Conservation (phyloP, 208 protist species). For the Wallacemonas collosoma region DNA sequence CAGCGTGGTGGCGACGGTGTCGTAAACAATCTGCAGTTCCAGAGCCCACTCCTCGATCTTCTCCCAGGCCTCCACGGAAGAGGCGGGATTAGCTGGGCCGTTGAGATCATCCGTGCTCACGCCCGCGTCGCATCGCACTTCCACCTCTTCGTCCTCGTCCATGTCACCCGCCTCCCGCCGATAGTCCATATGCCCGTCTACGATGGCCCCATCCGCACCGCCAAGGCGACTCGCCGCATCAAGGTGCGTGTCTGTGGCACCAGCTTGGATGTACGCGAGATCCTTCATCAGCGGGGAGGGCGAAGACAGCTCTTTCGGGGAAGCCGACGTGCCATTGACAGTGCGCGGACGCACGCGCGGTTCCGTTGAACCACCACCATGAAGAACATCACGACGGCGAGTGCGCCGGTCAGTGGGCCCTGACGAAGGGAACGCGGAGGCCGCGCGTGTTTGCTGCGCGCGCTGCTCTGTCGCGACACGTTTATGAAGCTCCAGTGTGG, state of each 20-base stretch:
- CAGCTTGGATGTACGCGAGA: no score
- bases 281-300: no score
- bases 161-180: neutral
- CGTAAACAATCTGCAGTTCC: slow-evolving; percentile 36
- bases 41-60: slow-evolving; percentile 18
- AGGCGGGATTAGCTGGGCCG: neutral
- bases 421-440: neutral
- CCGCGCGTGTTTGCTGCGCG: slow-evolving; percentile 8
- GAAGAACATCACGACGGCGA: no score
- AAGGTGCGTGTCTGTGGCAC: no score
- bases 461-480: neutral
- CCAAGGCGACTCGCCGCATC: no score
- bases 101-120: neutral
- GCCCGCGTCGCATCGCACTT: neutral
- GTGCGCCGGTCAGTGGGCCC: no score
- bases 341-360: no score
- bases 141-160: neutral
- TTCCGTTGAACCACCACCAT: no score
- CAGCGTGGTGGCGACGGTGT: slow-evolving; percentile 35
- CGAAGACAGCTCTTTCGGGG: no score
- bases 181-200: no score
- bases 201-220: no score
- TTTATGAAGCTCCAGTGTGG: slow-evolving; percentile 38
- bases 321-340: no score
- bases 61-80: slow-evolving; percentile 4